Conservation (phyloP, 225 moss, liverwort and hornwort species). For the Anthoceros angustus region DNA sequence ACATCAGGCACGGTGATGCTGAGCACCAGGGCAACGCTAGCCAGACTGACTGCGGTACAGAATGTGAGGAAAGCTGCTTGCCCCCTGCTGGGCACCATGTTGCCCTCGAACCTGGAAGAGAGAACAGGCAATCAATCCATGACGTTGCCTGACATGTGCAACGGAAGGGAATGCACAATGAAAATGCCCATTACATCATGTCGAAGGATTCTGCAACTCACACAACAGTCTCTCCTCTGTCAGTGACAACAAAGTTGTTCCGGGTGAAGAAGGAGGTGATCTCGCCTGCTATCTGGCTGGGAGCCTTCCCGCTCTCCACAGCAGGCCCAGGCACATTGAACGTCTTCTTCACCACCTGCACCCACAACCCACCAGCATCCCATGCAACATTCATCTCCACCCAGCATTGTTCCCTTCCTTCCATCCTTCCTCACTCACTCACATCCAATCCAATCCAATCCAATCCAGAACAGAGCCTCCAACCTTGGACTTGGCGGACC, state of each 20-base stretch:
- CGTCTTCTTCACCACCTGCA: slow-evolving; percentile 91
- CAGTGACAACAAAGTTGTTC: slow-evolving; percentile 63
- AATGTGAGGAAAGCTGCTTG: slow-evolving; percentile 93
- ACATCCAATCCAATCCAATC: neutral
- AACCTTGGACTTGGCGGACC: slow-evolving; percentile 93
- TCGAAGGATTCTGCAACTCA: neutral
- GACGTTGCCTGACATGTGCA: neutral
- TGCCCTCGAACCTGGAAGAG: slow-evolving; percentile 70
- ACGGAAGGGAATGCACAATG: neutral
- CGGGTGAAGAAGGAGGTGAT: slow-evolving; percentile 68
- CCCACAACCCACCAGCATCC: neutral
- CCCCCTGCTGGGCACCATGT: slow-evolving; percentile 89
- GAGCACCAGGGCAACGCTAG: slow-evolving; percentile 77
- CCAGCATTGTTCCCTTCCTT: slow-evolving; percentile 11
- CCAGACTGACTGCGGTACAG: slow-evolving; percentile 84
- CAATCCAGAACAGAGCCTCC: neutral
- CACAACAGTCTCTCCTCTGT: slow-evolving; percentile 62
- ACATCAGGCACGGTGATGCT: slow-evolving; percentile 75
- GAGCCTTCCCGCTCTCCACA: slow-evolving; percentile 46
- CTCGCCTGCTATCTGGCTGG: slow-evolving; percentile 77
- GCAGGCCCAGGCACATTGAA: slow-evolving; percentile 45
- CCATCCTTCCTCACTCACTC: neutral
- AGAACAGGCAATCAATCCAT: neutral
- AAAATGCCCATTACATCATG: too few relatives aligned
- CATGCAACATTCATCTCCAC: neutral